A percentile compares a stretch with the other conserved stretches of the same genome.
phyloP scores from a whole-genome alignment of 225 moss, liverwort and hornwort species.

The Sphagnum tenellum region DNA sequence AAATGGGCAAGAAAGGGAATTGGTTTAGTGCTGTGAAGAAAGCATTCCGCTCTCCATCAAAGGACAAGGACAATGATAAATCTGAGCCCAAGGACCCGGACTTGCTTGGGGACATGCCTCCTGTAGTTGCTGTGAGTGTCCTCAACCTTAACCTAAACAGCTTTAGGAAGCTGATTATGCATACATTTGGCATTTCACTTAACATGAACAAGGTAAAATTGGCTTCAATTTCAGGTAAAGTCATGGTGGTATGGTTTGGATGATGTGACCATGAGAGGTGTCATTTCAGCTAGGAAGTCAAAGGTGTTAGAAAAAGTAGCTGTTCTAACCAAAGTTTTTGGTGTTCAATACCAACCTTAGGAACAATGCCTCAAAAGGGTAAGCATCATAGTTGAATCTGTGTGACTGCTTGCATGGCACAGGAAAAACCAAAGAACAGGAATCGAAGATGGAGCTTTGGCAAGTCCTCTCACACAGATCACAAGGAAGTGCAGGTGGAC shows the following conservation, averaged over 20 bases:
- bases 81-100: constrained; percentile 39
- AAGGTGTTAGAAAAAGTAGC: too few species aligned
- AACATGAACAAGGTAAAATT: neutral
- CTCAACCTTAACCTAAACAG: neutral
- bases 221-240: neutral
- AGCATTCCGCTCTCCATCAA: constrained; percentile 75
- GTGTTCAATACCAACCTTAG: too few species aligned
- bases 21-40: constrained; percentile 94
- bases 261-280: neutral
- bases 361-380: neutral
- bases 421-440: constrained; percentile 65
- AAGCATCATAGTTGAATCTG: neutral
- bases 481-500: constrained; percentile 31
- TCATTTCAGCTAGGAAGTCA: too few species aligned
- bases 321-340: too few species aligned
- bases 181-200: neutral
- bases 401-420: constrained; percentile 8
- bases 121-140: constrained; percentile 18
- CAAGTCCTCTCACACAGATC: constrained; percentile 46
- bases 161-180: neutral
- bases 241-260: neutral
- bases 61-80: constrained; percentile 52
- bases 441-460: constrained; percentile 90
- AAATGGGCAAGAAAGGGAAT: constrained; percentile 94
- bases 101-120: constrained; percentile 41